Base-by-base conservation (phyloP, 352 stramenopile species). In the Phytopythium aichiense region DNA sequence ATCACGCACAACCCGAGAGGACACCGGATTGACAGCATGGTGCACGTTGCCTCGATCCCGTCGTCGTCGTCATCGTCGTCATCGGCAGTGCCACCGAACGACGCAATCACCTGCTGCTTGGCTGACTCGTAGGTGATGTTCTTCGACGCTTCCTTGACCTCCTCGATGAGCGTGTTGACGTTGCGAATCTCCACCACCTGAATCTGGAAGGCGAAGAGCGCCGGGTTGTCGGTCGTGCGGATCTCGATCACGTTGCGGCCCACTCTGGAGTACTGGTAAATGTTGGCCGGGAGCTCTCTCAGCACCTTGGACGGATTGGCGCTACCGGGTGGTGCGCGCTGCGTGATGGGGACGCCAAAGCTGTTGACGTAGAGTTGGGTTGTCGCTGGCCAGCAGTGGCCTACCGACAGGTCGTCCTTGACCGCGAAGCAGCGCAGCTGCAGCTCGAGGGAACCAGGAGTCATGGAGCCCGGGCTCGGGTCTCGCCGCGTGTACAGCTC, bases 1-100 rank as follows among this genome's bases (percentile, higher is more conserved):
- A 98, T 98, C 28, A 92, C 80, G 33, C 86, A 89, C 18, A 97
- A 61, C 0, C 89, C 87, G 12, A 97, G 69, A 5, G 89, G 89
- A 77, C 89, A 97, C 23, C 87, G 85, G n/a, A 96, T 77, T 12
- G 88, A 96, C n/a, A 97, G 74, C 57, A 95, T 84, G 37, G 89
- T 97, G 58, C 84, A 88, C 5, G 84, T 93, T 3, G 87, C 84
- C 40, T 94, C 84, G 23, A 96, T 81, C 9, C 89, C 88, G 20
- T 60, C 55, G 25, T 60, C 54, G 25, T 59, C 55, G 18, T 60
- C 54, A 31, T 96, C 89, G 43, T 94, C 83, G 23, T 88, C 85
- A 53, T 87, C 79, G 43, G 48, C 25, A 15, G 23, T 37, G 25
- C 77, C 84, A 25, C 83, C 80, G 66, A 94, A 94, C 42, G 81